Conservation (phyloP, 306 rosid species). For the Vigna reflexopilosa region DNA sequence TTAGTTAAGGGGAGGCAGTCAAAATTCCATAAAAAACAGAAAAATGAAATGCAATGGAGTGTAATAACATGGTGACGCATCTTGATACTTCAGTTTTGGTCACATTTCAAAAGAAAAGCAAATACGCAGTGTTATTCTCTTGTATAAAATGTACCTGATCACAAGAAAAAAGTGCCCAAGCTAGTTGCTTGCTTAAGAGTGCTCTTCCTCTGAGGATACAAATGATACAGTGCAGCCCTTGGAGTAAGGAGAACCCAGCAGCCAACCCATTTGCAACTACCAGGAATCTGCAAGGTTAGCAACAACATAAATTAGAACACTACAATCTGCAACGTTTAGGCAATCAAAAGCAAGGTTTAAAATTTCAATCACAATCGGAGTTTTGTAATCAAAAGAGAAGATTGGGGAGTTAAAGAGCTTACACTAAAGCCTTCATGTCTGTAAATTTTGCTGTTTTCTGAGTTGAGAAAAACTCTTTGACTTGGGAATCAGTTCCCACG, state of each 20-base stretch:
- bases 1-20: not conserved
- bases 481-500: constrained; percentile 84
- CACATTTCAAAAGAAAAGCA: not conserved
- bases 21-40: not conserved
- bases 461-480: constrained; percentile 67
- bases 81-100: not conserved
- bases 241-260: constrained; percentile 77
- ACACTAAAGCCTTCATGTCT: constrained; percentile 92
- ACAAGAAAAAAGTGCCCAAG: constrained; percentile 86
- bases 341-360: not conserved
- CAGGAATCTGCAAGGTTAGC: constrained; percentile 61
- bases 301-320: constrained; percentile 4
- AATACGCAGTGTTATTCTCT: not conserved
- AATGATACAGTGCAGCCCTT: constrained; percentile 67
- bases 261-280: constrained; percentile 73
- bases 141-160: constrained; percentile 72
- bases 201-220: constrained; percentile 68
- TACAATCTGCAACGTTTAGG: not conserved
- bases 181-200: constrained; percentile 76
- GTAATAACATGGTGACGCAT: not conserved
- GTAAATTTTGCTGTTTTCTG: constrained; percentile 75
- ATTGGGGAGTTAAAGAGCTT: constrained; percentile 28
- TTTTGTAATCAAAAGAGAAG: not conserved
- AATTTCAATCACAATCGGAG: not conserved
- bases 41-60: not conserved